Base-by-base conservation (phyloP, 805 yeast species). In the Candida incommunis region DNA sequence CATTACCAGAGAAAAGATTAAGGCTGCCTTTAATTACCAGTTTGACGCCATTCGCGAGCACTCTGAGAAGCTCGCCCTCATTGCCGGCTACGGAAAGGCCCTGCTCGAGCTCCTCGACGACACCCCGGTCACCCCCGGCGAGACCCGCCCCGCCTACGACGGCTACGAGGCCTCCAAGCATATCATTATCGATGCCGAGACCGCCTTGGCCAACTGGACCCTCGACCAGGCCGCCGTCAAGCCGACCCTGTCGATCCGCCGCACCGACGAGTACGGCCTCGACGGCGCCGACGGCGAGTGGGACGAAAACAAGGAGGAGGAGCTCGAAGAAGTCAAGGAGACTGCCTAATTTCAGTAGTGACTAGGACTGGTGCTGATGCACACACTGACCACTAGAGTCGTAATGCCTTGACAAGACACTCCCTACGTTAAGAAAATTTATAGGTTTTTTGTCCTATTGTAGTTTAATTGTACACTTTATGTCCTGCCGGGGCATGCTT, bases 1-100 rank as follows among this genome's bases (percentile, higher is more conserved):
- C 73, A 90, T 92, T 69, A 90, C 97, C 58, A 84, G 98, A 69
- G 96, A 88, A 71, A 88, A 88, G 74, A 75, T 90, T 64, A 92
- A 92, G 81, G 92, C 95, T 54, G 94, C 96, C 45, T 92, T 84
- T 76, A 80, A 83, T 72, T 88, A 90, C 71, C 96, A 90, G 70
- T 90, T 90, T 58, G 97, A 92, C 65, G 84, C 96, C 48, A 72
- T 82, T 53, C 83, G 95, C 67, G 98, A 90, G 72, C 80, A 81
- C 66, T 77, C 95, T 57, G 97, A 92, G 75, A 92, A 92, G 73
- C 75, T 84, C 56, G 97, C 97, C 44, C 74, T 92, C 57, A 90
- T 90, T 70, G 96, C 97, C 57, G 96, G 96, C 62, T 92, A 92
- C 75, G 97, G 97, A 71, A 90, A 90, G 75, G 96, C 96, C 41